Percentiles rank a stretch among this genome's conserved stretches.
Conservation (phyloP, 352 stramenopile species). For the Pythium plurisporium region DNA sequence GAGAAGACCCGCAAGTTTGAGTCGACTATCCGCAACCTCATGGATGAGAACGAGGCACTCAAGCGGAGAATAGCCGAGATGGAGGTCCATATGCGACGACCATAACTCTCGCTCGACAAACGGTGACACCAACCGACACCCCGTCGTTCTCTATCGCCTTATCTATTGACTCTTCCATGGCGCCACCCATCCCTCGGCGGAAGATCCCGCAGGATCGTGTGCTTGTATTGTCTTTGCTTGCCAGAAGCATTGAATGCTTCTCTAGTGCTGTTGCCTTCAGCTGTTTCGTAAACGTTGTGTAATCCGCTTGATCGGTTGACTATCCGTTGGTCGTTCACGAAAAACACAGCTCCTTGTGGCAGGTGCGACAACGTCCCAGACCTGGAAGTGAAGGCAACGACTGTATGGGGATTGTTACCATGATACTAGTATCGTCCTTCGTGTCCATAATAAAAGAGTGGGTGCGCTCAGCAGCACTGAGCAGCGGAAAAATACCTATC, state of each 20-base stretch:
- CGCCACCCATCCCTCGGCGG: too few relatives aligned
- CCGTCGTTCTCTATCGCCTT: too few relatives aligned
- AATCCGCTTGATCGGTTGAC: constrained; percentile 4
- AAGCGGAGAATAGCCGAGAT: constrained; percentile 66
- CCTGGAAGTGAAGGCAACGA: too few relatives aligned
- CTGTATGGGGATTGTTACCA: too few relatives aligned
- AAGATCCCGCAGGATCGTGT: too few relatives aligned
- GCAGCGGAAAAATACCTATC: constrained; percentile 16
- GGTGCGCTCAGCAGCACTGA: neutral
- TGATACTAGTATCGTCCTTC: too few relatives aligned
- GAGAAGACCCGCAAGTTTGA: constrained; percentile 82
- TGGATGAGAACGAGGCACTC: constrained; percentile 72
- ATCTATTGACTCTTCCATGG: constrained; percentile 21
- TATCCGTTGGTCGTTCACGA: neutral
- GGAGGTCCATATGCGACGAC: constrained; percentile 25
- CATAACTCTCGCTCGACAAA: too few relatives aligned
- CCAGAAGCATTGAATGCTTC: neutral
- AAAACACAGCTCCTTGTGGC: too few relatives aligned
- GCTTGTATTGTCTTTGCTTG: neutral
- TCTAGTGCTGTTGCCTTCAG: too few relatives aligned
- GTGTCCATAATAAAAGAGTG: too few relatives aligned
- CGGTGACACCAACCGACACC: too few relatives aligned
- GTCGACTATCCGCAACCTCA: constrained; percentile 65
- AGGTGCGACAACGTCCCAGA: too few relatives aligned
- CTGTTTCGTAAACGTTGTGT: constrained; percentile 17